Evolutionary conservation across 139 green algal species (phyloP), one percentile per base, ranked within the genome.

Genomic region (Axilococcus clingmanii): DNA sequence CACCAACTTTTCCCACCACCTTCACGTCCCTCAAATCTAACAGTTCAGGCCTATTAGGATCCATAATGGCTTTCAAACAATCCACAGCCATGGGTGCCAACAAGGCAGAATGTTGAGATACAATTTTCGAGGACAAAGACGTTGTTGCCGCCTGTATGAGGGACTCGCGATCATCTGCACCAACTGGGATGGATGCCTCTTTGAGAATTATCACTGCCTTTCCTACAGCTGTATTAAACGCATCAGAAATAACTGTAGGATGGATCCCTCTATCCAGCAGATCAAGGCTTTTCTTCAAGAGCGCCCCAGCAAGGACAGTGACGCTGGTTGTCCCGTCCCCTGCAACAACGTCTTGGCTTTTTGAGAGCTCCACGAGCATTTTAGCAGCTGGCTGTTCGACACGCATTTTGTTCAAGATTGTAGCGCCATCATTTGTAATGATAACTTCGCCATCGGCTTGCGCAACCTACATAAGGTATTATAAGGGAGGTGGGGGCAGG

Each of bases 361-460:
- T 95, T 8, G 89, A 84, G 24, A 99, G 76, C 65, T 99, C 93
- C 32, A 99, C 92, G 4, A 99, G 80, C 92, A 99, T 99, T 64
- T 99, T 99, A 19, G 93, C 92, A 24, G 92, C 93, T 14, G 92
- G 92, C 70, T 98, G 88, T 42, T 75, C 78, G 14, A 99, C 89
- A 0, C 74, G 75, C 91, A 99, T 97, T 64, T 94, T 95, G 47
- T 99, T 88, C 11, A 99, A 70, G 43, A 99, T 97, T 16, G 92
- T 99, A 8, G 92, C 92, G 4, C 92, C 92, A 60, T 99, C 92
- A 61, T 99, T 99, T 28, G 92, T 99, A 63, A 99, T 99, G 59
- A 98, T 89, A 9, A 99, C 93, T 55, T 97, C 87, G 2, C 89
- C 91, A 30, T 86, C 80, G 0, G 83, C 68, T 31, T 84, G 71